phyloP scores from a whole-genome alignment of 1,139 yeast species.

The Candida dubliniensis region DNA sequence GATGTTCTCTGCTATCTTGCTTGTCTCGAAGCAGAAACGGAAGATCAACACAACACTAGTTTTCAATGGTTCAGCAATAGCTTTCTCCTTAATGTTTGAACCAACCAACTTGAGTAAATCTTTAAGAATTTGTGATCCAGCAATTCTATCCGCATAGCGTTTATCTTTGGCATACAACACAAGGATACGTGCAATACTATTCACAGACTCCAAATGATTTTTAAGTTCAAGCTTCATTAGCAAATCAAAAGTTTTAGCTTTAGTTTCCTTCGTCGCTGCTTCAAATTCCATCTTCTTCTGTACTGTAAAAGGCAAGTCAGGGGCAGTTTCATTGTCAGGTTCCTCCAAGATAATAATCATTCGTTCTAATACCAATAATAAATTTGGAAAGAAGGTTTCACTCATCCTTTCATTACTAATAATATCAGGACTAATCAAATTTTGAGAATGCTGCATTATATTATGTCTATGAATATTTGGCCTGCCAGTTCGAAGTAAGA shows the following conservation, averaged over 20 bases:
- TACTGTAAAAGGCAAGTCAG: constrained; percentile 16
- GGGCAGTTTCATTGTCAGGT: constrained; percentile 29
- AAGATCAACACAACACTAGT: constrained; percentile 41
- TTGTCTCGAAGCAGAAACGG: constrained; percentile 71
- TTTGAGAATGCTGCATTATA: constrained; percentile 32
- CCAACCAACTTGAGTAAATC: constrained; percentile 17
- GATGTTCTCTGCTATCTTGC: constrained; percentile 46
- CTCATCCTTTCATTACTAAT: constrained; percentile 24
- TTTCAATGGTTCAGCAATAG: constrained; percentile 14
- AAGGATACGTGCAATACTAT: constrained; percentile 24
- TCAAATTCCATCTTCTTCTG: too few relatives aligned
- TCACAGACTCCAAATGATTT: constrained; percentile 10
- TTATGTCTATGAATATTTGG: constrained; percentile 3
- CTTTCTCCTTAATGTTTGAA: constrained; percentile 7
- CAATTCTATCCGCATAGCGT: constrained; percentile 36
- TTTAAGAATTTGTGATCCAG: constrained; percentile 39
- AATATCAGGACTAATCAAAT: constrained; percentile 26
- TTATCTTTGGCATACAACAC: constrained; percentile 53
- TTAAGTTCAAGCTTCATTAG: constrained; percentile 4
- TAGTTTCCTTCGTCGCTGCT: constrained; percentile 25
- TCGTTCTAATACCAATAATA: constrained; percentile 50
- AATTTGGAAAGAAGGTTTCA: constrained; percentile 51
- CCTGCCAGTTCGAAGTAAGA: constrained; percentile 34
- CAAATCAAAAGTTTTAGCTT: constrained; percentile 39
- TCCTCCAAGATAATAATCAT: constrained; percentile 45